Evolutionary conservation across 495 filamentous ascomycete genomes (phyloP), one percentile per base, ranked within the genome.

Genomic region (Daldinia vernicosa): DNA sequence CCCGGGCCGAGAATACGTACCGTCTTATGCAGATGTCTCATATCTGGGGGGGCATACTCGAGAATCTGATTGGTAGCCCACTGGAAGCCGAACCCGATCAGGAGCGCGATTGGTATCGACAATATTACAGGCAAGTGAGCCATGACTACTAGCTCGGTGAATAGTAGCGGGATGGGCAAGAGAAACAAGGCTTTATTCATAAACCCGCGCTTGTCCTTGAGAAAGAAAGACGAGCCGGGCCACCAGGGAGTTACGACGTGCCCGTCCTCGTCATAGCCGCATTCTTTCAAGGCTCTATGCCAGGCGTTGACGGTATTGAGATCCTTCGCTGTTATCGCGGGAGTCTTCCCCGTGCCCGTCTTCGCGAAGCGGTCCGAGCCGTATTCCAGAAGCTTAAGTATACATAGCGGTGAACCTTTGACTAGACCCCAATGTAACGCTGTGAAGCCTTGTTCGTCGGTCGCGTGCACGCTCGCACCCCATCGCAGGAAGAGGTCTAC

Each of bases 371-470:
- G 86, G 80, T 99, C 96, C 22, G 94, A 88, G 28, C 95, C 96
- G 76, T 97, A 97, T 80, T 98, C 95, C 56, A 99, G 81, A 35
- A 99, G 80, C 78, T 97, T 98, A 76, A 93, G 86, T 71, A 98
- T 91, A 79, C 93, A 97, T 1, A 87, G 87, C 54, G 91, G 84
- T 35, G 89, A 94, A 4, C 95, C 96, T 78, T 95, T 95, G 14
- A 99, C 96, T 59, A 99, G 83, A 2, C 94, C 95, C 95, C 95
- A 99, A 77, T 99, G 95, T 61, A 99, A 83, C 3, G 96, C 93
- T 2, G 93, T 95, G 74, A 98, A 93, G 6, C 94, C 95, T 64
- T 92, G 89, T 72, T 97, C 93, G 75, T 99, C 95, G 50, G 87
- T 89, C 33, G 92, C 90, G 78, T 96, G 93, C 17, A 97, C 92